Percentiles rank a stretch among this genome's conserved stretches.
Conservation (phyloP, 305 asterid species). For the Rubia peregrina region DNA sequence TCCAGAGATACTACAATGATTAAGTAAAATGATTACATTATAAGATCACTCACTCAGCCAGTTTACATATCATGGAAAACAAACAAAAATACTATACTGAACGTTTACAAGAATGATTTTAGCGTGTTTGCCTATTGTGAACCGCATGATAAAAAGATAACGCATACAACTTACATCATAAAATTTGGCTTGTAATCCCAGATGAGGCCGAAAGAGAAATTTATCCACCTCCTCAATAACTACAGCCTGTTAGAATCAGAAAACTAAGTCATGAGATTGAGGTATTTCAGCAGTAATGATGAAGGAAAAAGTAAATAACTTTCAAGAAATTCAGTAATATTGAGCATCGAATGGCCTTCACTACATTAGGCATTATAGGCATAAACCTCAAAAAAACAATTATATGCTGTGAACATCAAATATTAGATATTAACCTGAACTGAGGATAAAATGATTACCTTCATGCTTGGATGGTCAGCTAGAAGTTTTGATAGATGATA, state of each 20-base stretch:
- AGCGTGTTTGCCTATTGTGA: not conserved
- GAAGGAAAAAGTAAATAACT: not conserved
- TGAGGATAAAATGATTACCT: slow-evolving; percentile 39
- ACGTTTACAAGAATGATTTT: not conserved
- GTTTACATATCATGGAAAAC: not conserved
- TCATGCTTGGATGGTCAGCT: slow-evolving; percentile 96
- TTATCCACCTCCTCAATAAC: slow-evolving; percentile 92
- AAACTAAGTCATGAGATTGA: slow-evolving; percentile 5
- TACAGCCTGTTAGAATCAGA: slow-evolving; percentile 52
- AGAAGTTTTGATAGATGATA: slow-evolving; percentile 81
- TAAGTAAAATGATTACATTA: not conserved
- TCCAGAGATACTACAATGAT: not conserved
- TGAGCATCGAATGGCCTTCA: no score
- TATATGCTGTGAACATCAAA: not conserved
- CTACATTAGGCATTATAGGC: no score
- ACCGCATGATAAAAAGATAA: not conserved
- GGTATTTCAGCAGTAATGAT: not conserved
- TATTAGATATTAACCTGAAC: slow-evolving; percentile 5
- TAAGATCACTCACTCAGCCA: not conserved
- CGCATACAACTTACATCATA: slow-evolving; percentile 60
- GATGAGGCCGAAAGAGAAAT: slow-evolving; percentile 88
- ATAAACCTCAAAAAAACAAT: not conserved
- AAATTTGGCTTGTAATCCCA: slow-evolving; percentile 76
- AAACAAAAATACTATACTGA: not conserved
- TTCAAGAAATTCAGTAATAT: no score